Base-by-base conservation (phyloP, 1,284 basidiomycete genomes). In the Cutaneotrichosporon arboriforme region DNA sequence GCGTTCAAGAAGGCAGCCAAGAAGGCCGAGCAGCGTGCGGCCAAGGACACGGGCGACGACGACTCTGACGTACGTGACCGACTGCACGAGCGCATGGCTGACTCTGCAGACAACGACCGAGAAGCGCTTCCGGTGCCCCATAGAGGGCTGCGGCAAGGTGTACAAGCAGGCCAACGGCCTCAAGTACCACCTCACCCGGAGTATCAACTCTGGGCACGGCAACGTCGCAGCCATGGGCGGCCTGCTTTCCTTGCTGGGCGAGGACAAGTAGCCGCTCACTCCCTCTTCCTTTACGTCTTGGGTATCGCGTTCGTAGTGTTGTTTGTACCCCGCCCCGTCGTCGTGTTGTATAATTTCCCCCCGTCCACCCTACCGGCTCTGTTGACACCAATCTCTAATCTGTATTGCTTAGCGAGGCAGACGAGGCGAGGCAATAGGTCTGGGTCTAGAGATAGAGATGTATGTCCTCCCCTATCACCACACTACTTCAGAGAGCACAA, bases 131-230 rank as follows among this genome's bases (percentile, higher is more conserved):
- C 78, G 80, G 55, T 82, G 81, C 63, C 78, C 77, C 3, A 77
- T 81, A 7, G 78, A 79, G 34, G 81, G 81, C 1, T 82, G 81
- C 61, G 81, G 81, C 60, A 82, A 82, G 69, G 76, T 78, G 15
- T 82, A 82, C 74, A 81, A 81, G 69, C 81, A 82, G 67, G 70
- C 71, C 44, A 73, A 75, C 57, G 74, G 74, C 2, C 60, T 73
- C 35, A 70, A 73, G 58, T 76, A 77, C 61, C 75, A 77, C 54
- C 57, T 77, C 33, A 73, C 71, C 3, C 55, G 68, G 36, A 68
- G 65, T 41, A 72, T 73, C 55, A 73, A 73, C 58, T 69, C 67
- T 17, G 68, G 69, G 4, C 71, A 73, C 60, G 71, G 69, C 35
- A 73, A 70, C 54, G 65, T 73, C 13, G 68, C 68, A 8, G 68